Conservation (phyloP, 306 rosid genomes). For the Ochetophila trinervis region DNA sequence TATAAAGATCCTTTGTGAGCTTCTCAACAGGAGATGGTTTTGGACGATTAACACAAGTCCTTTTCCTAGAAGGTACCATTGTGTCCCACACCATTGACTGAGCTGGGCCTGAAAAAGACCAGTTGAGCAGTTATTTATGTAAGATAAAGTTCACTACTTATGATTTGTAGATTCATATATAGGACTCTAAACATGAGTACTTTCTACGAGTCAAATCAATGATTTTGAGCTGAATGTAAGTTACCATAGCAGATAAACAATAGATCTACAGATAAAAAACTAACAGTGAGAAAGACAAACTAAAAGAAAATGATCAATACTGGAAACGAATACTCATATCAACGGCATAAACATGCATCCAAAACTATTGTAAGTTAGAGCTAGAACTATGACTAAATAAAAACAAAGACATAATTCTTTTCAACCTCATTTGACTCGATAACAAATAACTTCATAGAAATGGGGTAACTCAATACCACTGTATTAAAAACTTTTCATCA, state of each 20-base stretch:
- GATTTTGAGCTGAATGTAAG: slow-evolving; percentile 17
- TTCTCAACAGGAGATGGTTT: slow-evolving; percentile 90
- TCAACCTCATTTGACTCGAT: neutral
- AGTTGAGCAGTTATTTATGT: slow-evolving; percentile 18
- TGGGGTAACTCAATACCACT: neutral
- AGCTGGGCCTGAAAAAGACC: slow-evolving; percentile 68
- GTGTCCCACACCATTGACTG: slow-evolving; percentile 92
- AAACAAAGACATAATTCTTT: slow-evolving; percentile 6
- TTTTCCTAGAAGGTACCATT: slow-evolving; percentile 83
- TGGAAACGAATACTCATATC: neutral
- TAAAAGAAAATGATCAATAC: neutral
- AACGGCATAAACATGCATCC: neutral
- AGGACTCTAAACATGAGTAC: neutral
- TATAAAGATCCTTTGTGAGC: slow-evolving; percentile 87
- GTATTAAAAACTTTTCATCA: neutral
- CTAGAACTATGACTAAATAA: slow-evolving; percentile 13
- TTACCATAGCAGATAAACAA: neutral
- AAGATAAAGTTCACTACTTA: slow-evolving; percentile 22
- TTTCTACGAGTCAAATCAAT: slow-evolving; percentile 6
- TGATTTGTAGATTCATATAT: slow-evolving; percentile 7
- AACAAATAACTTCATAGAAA: neutral
- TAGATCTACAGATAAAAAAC: neutral
- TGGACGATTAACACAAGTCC: slow-evolving; percentile 81
- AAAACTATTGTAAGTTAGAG: neutral
- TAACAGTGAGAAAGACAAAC: neutral